A percentile compares a stretch with the other conserved stretches of the same genome.
phyloP scores from a whole-genome alignment of 176 grass and related monocot genomes.

The Dendrocalamus sinicus region DNA sequence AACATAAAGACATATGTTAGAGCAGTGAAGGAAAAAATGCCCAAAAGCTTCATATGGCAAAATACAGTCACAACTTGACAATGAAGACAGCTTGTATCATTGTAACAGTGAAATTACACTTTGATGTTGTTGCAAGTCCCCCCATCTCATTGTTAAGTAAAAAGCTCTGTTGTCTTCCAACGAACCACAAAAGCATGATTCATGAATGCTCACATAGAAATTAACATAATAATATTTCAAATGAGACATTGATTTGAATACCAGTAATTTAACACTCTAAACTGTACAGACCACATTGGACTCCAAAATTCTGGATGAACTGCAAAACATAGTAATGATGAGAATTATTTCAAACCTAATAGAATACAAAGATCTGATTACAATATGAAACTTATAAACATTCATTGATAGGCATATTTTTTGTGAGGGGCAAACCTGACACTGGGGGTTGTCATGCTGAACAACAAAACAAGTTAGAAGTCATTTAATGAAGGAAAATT shows the following conservation, averaged over 20 bases:
- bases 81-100: background rate
- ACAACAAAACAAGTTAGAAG: slow-evolving; percentile 46
- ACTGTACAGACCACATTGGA: slow-evolving; percentile 91
- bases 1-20: slow-evolving; percentile 39
- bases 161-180: background rate
- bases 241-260: background rate
- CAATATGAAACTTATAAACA: slow-evolving; percentile 71
- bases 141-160: slow-evolving; percentile 10
- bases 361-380: background rate
- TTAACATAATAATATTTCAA: background rate
- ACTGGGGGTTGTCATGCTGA: slow-evolving; percentile 93
- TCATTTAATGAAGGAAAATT: background rate
- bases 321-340: slow-evolving; percentile 46
- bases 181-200: slow-evolving; percentile 24
- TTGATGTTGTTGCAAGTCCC: background rate
- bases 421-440: slow-evolving; percentile 94
- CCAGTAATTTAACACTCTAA: background rate
- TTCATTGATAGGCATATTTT: slow-evolving; percentile 97
- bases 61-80: background rate
- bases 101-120: background rate
- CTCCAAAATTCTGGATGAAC: slow-evolving; percentile 99
- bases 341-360: slow-evolving; percentile 24
- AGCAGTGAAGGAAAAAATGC: background rate
- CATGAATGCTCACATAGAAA: background rate
- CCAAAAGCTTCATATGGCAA: background rate